Conservation (phyloP, 2,329 filamentous ascomycete species). For the Aureobasidium sp. region DNA sequence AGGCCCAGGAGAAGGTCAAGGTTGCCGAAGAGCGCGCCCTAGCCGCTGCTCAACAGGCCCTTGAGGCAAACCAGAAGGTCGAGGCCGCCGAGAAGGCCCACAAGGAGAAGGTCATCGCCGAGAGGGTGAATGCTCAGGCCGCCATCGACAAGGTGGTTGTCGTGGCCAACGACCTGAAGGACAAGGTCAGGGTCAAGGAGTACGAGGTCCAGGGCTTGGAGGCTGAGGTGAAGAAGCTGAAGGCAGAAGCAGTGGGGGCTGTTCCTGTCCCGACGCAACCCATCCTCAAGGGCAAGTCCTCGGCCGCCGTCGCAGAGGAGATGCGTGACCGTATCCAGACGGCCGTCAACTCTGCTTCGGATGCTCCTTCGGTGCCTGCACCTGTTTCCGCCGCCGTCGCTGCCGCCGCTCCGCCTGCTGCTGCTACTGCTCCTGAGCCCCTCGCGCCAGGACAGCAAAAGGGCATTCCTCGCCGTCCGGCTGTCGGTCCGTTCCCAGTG, state of each 20-base stretch:
- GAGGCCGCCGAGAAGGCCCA: slow-evolving; percentile 1
- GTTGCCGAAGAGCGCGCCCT: background rate
- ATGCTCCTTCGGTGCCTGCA: background rate
- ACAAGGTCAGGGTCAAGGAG: background rate
- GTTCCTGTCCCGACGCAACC: background rate
- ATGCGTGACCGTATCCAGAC: background rate
- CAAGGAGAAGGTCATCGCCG: background rate
- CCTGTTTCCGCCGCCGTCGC: background rate
- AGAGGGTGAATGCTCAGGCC: background rate
- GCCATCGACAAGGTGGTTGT: background rate
- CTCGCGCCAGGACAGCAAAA: background rate
- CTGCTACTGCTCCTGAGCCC: background rate
- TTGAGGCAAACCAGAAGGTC: background rate
- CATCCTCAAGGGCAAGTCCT: background rate
- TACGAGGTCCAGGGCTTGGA: background rate
- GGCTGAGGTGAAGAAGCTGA: background rate
- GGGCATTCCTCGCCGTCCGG: too few relatives aligned
- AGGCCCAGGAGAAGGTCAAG: background rate
- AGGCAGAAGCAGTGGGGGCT: background rate
- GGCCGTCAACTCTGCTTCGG: background rate
- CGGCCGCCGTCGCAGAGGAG: background rate
- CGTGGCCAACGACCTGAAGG: background rate
- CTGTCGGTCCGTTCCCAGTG: too few relatives aligned
- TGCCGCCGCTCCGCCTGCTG: background rate
- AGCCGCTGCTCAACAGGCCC: background rate